Base-by-base conservation (phyloP, 2,329 filamentous ascomycete species). In the Lecanoromycetidae sp. region DNA sequence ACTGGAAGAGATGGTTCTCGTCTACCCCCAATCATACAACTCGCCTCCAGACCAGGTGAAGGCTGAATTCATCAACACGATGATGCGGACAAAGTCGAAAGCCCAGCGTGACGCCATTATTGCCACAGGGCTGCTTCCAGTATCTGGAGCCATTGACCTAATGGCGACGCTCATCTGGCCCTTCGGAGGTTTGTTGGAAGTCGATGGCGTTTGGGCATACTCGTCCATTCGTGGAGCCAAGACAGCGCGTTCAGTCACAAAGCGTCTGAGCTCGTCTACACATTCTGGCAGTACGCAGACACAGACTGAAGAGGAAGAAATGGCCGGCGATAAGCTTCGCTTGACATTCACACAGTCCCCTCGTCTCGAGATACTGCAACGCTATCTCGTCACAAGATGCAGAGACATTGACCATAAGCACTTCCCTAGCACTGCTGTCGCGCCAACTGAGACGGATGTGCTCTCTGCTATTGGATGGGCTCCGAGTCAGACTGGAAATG, bases 391-490 rank as follows among this genome's bases (percentile, higher is more conserved):
- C 1, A 58, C 63, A 8, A 53, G 57, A 42, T 70, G 67, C 52
- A 58, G 66, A 46, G 58, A 64, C 46, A 54, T 55, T 5, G 59
- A 65, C 19, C 52, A 58, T 15, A 58, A 60, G 26, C 45, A 64
- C 15, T 69, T 69, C 42, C 59, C 60, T 7, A 51, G 10, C 54
- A 54, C 54, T 19, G 57, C 55, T 7, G 52, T 57, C 8, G 50
- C 58, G 3, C 64, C 63, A 2, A 63, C 60, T 1, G 66, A 69
- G 51, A 62, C 55, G 7, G 59, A 67, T 10, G 61, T 67, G 4
- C 52, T 70, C 13, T 58, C 66, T 26, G 65, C 66, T 0, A 67
- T 70, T 35, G 68, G 66, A 0, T 71, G 68, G 67, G 55, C 54
- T 4, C 65, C 67, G 2, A 63, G 57, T 43, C 54, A 58, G 26